Percentiles rank a stretch among this genome's conserved stretches.
These are phyloP conservation scores for Pyricularia sp. DNA, from an alignment of 2,329 filamentous ascomycete genomes.

Conservation along the genomic window DNA sequence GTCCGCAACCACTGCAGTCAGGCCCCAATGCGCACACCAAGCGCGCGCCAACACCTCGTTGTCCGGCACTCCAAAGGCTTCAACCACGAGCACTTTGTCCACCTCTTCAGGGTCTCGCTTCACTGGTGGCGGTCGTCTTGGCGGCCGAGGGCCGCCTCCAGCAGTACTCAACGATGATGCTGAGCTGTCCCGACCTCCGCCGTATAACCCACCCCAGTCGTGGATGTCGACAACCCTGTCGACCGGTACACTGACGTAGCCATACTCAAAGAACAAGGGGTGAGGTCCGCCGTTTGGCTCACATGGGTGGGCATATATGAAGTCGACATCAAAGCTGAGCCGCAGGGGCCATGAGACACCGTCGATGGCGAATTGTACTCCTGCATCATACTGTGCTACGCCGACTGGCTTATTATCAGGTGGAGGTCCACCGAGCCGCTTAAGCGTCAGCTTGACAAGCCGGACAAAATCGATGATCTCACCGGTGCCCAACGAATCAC, in stretches of 20 bases:
- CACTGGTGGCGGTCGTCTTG: slow-evolving; percentile 6
- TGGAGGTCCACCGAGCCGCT: slow-evolving; percentile 14
- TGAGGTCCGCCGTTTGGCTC: slow-evolving; percentile 40
- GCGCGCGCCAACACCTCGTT: slow-evolving; percentile 66
- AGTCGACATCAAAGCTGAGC: slow-evolving; percentile 52
- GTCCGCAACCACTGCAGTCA: slow-evolving; percentile 59
- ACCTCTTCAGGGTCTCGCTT: slow-evolving; percentile 32
- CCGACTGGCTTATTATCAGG: slow-evolving; percentile 14
- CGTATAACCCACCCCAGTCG: slow-evolving; percentile 47
- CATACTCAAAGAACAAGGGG: slow-evolving; percentile 61
- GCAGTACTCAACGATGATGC: not conserved
- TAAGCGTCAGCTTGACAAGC: slow-evolving; percentile 54
- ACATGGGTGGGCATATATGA: slow-evolving; percentile 53
- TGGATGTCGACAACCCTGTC: slow-evolving; percentile 53
- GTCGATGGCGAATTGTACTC: slow-evolving; percentile 50
- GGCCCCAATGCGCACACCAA: slow-evolving; percentile 65
- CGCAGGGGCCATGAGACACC: slow-evolving; percentile 50
- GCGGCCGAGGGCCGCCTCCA: slow-evolving; percentile 2
- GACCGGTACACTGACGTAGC: slow-evolving; percentile 42
- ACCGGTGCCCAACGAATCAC: slow-evolving; percentile 20
- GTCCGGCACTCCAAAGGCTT: slow-evolving; percentile 59
- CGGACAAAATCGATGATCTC: slow-evolving; percentile 52
- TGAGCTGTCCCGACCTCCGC: slow-evolving; percentile 6
- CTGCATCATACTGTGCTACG: slow-evolving; percentile 41
- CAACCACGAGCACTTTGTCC: slow-evolving; percentile 56